Evolutionary conservation across 148 eudicot genomes (phyloP).

Genomic region (Rhododendron williamsianum): DNA sequence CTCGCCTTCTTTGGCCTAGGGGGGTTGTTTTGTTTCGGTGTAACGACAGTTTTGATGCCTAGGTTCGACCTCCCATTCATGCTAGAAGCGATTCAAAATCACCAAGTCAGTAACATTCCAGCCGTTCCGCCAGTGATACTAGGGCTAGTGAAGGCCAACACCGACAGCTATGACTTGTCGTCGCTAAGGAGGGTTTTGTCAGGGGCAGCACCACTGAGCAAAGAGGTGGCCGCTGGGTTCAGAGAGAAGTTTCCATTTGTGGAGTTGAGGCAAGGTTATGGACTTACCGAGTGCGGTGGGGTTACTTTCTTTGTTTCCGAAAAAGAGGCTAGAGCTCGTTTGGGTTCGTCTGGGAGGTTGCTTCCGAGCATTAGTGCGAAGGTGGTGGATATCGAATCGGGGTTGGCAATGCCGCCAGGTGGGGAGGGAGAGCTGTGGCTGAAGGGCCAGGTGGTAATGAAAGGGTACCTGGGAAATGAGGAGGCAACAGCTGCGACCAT

Average conservation of each 20-base stretch:
- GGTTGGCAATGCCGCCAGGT: conserved; percentile 29
- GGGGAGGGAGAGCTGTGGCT: conserved; percentile 48
- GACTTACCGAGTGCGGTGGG: conserved; percentile 48
- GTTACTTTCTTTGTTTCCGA: conserved; percentile 23
- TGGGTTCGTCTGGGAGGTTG: conserved; percentile 33
- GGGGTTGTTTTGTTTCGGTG: conserved; percentile 29
- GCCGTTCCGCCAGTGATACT: conserved; percentile 54
- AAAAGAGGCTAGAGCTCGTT: conserved; percentile 29
- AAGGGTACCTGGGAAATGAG: conserved; percentile 38
- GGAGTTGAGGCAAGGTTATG: conserved; percentile 47
- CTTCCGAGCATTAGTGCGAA: conserved; percentile 34
- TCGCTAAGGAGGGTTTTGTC: conserved; percentile 37
- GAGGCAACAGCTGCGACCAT: conserved; percentile 37
- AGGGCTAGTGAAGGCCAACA: conserved; percentile 26
- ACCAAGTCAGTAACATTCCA: conserved; percentile 33
- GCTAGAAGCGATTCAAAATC: conserved; percentile 35
- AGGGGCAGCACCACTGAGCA: conserved; percentile 53
- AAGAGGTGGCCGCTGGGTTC: conserved; percentile 31
- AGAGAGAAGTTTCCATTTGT: conserved; percentile 44
- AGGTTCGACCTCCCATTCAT: conserved; percentile 33
- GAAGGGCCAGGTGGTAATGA: conserved; percentile 39
- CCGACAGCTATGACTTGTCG: conserved; percentile 25
- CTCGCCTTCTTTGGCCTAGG: conserved; percentile 35
- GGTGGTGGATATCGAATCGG: conserved; percentile 35
- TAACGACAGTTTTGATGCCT: conserved; percentile 33